Base-by-base conservation (phyloP, 306 rosid species). In the Trifolium dubium region DNA sequence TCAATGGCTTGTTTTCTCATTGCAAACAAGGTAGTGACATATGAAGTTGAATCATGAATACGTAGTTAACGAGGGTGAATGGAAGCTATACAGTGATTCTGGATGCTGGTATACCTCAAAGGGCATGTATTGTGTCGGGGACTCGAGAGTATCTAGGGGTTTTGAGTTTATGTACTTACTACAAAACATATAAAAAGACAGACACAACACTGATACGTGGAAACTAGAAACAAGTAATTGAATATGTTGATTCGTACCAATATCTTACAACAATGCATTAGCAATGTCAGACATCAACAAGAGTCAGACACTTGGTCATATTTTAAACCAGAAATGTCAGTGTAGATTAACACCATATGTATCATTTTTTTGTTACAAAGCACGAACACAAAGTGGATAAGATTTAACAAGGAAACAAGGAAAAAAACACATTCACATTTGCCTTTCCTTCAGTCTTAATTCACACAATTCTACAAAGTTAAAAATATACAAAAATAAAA, bases 391-490 rank as follows among this genome's bases (percentile, higher is more conserved):
- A 53, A 17, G 10, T 11, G 37, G 37, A 5, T 28, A 58, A 5
- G 35, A 5, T 29, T 11, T 5, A 10, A 30, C 18, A 60, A 31
- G 17, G 8, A 30, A 11, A 30, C 40, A 30, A 13, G 30, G 11
- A 29, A 60, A 13, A 13, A 13, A 31, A 13, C 41, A 60, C 15
- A 71, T 65, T 43, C 41, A n/a, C 44, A 13, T 59, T 41, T 28
- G 15, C 37, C n/a, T 41, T 72, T 56, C 18, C 58, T 11, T 46
- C 8, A 1, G 34, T 15, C 34, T 34, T n/a, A 14, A 60, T 53
- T 73, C 68, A 60, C 44, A 54, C 18, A 32, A 47, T 44, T 23
- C 67, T 34, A 15, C 23, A n/a, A 61, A 53, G 58, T 30, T 1
- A 35, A 19, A 49, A 49, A 15, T 4, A 32, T 13, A 56, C 43